phyloP scores from a whole-genome alignment of 306 rosid species.

The Echinosophora koreensis region DNA sequence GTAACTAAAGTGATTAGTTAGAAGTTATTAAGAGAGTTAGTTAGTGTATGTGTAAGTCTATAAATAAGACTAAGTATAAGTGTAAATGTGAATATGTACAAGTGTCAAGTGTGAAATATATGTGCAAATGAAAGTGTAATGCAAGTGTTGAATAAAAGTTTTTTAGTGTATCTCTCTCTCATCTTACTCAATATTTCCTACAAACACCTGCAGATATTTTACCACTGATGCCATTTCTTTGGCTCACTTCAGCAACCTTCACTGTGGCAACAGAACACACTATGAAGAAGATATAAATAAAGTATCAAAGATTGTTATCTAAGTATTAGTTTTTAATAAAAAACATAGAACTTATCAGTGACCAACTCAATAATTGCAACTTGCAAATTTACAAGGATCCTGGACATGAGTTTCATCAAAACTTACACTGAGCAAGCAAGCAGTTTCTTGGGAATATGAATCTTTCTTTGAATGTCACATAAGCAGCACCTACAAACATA shows the following conservation, averaged over 20 bases:
- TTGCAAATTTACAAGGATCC: constrained; percentile 5
- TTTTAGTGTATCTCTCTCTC: too few species aligned
- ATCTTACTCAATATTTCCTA: too few species aligned
- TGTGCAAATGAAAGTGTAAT: too few species aligned
- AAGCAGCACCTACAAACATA: constrained; percentile 78
- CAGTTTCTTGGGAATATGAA: constrained; percentile 86
- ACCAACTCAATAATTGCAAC: not conserved
- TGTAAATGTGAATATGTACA: too few species aligned
- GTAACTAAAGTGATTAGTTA: too few species aligned
- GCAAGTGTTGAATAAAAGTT: too few species aligned
- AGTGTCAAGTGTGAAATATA: too few species aligned
- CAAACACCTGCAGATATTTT: constrained; percentile 73
- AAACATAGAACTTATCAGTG: not conserved
- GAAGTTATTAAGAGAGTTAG: too few species aligned
- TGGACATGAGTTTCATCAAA: constrained; percentile 20
- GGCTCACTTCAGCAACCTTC: constrained; percentile 75
- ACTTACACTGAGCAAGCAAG: constrained; percentile 94
- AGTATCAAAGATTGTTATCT: not conserved
- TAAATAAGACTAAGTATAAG: too few species aligned
- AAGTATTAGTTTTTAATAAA: not conserved
- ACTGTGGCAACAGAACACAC: constrained; percentile 66
- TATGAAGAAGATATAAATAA: constrained; percentile 9
- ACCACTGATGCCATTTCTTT: constrained; percentile 70
- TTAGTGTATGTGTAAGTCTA: too few species aligned
- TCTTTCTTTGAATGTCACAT: constrained; percentile 91